Evolutionary conservation across 768 basidiomycete species (phyloP), one percentile per base, ranked within the genome.

Genomic region (Russula foetens): DNA sequence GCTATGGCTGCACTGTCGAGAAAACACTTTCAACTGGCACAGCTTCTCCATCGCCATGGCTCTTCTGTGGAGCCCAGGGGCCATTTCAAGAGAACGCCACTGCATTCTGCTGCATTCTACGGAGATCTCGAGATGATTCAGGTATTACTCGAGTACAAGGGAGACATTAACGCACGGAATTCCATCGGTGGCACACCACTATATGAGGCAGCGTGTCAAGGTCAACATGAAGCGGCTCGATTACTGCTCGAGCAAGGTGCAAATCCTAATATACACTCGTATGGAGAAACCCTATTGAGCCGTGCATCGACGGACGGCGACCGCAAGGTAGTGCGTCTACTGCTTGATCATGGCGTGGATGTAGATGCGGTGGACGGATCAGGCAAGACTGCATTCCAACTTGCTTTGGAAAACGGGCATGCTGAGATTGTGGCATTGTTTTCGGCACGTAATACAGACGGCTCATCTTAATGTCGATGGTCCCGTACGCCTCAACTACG

Each of bases 41-140:
- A 50, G 12, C 15, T 23, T 21, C 49, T 50, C 14, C 12, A 5
- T 50, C 49, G 3, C 21, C 21, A 7, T 21, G 49, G 49, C 9
- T 33, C 31, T 33, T 33, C 21, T n/a, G n/a, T 33, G 3, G n/a
- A 50, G 3, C 1, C 28, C 4, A 12, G 11, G 2, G 49, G 29
- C 29, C 0, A 7, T 14, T 0, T 2, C 0, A 4, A 3, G 0
- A 1, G 0, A 6, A 12, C 12, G 19, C n/a, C 31, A 12, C 21
- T 50, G 21, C 49, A 33, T 33, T 23, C 31, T 21, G 49, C 49
- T 31, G 49, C 31, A 6, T n/a, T 19, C 24, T 26, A 11, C 12
- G 24, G 17, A 19, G 7, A 41, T 3, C 15, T 28, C 23, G 9
- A 39, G 38, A 12, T 53, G 17, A 33, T 28, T 26, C 17, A 26